Evolutionary conservation across 306 rosid genomes (phyloP).

Genomic region (Inga oerstediana): DNA sequence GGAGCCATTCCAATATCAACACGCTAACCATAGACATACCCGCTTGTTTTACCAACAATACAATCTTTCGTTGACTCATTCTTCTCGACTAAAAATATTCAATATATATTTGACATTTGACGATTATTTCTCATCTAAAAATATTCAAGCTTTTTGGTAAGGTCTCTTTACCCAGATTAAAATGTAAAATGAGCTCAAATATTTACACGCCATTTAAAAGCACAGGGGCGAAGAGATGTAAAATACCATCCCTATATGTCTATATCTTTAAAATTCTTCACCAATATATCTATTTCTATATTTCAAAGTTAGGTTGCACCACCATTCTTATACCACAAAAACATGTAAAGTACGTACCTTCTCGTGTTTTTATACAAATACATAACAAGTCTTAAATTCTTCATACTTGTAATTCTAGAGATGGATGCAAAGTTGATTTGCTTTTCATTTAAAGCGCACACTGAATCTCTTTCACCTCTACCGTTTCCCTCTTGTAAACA

Average conservation of each 20-base stretch:
- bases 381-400: background rate
- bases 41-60: background rate
- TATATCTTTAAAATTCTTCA: background rate
- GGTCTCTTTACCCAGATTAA: no score
- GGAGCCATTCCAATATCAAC: background rate
- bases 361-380: background rate
- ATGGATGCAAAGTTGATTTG: slow-evolving; percentile 43
- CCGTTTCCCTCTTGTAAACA: slow-evolving; percentile 47
- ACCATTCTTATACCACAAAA: background rate
- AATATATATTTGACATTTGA: no score
- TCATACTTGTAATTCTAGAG: slow-evolving; percentile 47
- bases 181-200: no score
- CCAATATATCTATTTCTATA: background rate
- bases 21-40: background rate
- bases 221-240: background rate
- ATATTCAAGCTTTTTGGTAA: no score
- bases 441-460: slow-evolving; percentile 39
- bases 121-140: background rate
- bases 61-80: background rate
- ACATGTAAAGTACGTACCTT: background rate
- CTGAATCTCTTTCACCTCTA: slow-evolving; percentile 39
- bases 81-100: background rate
- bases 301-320: background rate
- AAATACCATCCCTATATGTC: background rate
- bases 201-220: background rate